Conservation (phyloP, 345 rosid species). For the Populus euphratica region DNA sequence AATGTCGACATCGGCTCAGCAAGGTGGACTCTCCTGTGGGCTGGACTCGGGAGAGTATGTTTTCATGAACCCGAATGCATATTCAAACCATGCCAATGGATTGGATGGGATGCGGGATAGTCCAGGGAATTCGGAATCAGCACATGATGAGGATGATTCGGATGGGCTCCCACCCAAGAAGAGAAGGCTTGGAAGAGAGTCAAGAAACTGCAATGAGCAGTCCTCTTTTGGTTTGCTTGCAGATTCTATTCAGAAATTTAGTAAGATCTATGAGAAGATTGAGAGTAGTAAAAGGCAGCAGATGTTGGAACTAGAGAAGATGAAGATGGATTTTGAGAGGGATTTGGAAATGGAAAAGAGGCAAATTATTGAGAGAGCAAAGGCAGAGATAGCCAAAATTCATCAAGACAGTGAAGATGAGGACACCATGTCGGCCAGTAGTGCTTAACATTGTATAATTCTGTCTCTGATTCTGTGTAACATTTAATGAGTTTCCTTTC, state of each 20-base stretch:
- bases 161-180: constrained; percentile 74
- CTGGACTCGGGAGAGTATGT: constrained; percentile 84
- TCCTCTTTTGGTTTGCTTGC: constrained; percentile 72
- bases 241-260: constrained; percentile 75
- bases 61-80: constrained; percentile 60
- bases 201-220: constrained; percentile 31
- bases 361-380: constrained; percentile 81
- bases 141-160: constrained; percentile 57
- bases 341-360: constrained; percentile 88
- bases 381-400: constrained; percentile 74
- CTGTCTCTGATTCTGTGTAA: constrained; percentile 5
- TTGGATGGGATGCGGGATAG: constrained; percentile 91
- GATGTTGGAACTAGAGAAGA: constrained; percentile 84
- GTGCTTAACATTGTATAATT: constrained; percentile 50
- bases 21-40: constrained; percentile 79
- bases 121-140: constrained; percentile 68
- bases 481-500: constrained; percentile 9
- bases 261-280: constrained; percentile 84
- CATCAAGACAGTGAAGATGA: constrained; percentile 46
- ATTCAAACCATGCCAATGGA: constrained; percentile 66
- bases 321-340: constrained; percentile 86
- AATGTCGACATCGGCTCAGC: constrained; percentile 64
- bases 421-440: constrained; percentile 53
- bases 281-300: constrained; percentile 80
- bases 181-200: constrained; percentile 53